phyloP scores from a whole-genome alignment of 345 rosid genomes.

The Nasturtium officinale region DNA sequence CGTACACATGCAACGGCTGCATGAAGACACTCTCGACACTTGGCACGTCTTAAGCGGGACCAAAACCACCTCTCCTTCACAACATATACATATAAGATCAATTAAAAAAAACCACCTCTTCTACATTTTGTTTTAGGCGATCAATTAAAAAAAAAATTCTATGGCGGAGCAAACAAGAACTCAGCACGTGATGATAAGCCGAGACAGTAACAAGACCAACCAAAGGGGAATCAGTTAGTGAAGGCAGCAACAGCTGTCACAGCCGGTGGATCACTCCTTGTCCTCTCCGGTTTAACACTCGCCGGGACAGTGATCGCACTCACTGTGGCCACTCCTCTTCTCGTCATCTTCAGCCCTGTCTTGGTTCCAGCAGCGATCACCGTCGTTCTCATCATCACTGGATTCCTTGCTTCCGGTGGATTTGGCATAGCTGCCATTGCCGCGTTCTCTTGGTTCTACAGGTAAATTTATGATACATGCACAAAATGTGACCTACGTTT shows the following conservation, averaged over 20 bases:
- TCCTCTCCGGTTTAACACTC: no score
- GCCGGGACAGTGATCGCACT: no score
- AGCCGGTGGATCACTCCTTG: no score
- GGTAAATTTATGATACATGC: no score
- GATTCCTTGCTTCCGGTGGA: conserved; percentile 81
- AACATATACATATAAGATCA: no score
- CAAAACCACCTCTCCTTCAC: no score
- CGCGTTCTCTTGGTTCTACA: no score
- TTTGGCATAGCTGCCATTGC: conserved; percentile 75
- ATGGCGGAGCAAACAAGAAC: conserved; percentile 38
- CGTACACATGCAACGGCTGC: conserved; percentile 43
- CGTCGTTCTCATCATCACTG: conserved; percentile 52
- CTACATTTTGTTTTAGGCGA: background rate
- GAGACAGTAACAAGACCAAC: conserved; percentile 21
- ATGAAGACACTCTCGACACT: conserved; percentile 36
- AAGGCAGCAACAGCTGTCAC: conserved; percentile 77
- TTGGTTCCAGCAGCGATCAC: conserved; percentile 74
- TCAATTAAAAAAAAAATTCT: conserved; percentile 8
- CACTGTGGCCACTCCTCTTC: no score
- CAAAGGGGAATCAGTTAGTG: conserved; percentile 56
- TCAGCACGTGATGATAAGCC: conserved; percentile 21
- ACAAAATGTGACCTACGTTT: no score
- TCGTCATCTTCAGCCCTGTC: conserved; percentile 80
- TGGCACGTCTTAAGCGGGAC: background rate
- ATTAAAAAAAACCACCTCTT: no score